These are phyloP conservation scores for Pseudodiploospora longispora DNA, from an alignment of 2,329 filamentous ascomycete species.

Conservation along the genomic window DNA sequence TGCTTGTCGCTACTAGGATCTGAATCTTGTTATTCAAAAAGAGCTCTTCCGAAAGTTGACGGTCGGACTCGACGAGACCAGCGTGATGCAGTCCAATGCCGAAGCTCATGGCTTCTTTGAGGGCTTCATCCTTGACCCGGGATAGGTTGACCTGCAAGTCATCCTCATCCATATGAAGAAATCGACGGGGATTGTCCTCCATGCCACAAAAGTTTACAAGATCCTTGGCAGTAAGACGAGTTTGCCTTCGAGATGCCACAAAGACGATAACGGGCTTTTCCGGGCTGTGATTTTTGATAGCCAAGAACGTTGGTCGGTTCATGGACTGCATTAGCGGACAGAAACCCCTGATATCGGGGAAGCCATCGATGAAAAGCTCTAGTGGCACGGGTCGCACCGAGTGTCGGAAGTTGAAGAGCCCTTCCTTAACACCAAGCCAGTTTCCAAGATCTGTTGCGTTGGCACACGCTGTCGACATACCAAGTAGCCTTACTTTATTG, in stretches of 20 bases:
- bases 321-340: constrained; percentile 98
- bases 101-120: constrained; percentile 92
- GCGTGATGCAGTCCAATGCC: constrained; percentile 97
- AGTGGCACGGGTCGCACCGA: constrained; percentile 93
- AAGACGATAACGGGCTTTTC: constrained; percentile 98
- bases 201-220: constrained; percentile 96
- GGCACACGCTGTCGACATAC: constrained; percentile 98
- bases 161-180: constrained; percentile 90
- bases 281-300: constrained; percentile 93
- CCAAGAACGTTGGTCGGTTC: constrained; percentile 94
- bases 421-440: constrained; percentile 95
- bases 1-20: constrained; percentile 90
- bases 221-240: constrained; percentile 88
- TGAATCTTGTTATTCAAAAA: constrained; percentile 98
- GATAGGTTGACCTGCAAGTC: constrained; percentile 82
- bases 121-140: constrained; percentile 83
- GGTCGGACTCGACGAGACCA: constrained; percentile 88
- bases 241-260: constrained; percentile 90
- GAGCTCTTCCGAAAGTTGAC: constrained; percentile 84
- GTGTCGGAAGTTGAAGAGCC: constrained; percentile 93
- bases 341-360: constrained; percentile 90
- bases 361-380: constrained; percentile 95
- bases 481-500: constrained; percentile 77
- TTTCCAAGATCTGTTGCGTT: constrained; percentile 92
- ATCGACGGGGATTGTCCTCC: constrained; percentile 93